Evolutionary conservation across 176 grass and related monocot genomes (phyloP).

Genomic region (Melocanna baccifera): DNA sequence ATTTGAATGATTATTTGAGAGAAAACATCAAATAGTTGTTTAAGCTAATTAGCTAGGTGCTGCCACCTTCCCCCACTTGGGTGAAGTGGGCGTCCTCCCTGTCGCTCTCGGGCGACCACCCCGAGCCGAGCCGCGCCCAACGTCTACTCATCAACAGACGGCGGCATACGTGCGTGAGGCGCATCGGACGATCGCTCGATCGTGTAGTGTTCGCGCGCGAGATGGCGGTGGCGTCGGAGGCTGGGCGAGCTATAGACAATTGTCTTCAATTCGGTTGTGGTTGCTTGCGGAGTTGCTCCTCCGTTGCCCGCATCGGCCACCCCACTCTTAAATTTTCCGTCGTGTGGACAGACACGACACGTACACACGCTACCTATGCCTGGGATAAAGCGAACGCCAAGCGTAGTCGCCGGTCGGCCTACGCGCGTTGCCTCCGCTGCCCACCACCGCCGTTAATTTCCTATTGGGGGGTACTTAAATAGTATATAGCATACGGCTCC

Average conservation of each 20-base stretch:
- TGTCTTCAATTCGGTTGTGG: background rate
- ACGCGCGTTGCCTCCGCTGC: background rate
- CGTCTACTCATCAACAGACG: background rate
- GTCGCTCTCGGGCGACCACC: constrained; percentile 36
- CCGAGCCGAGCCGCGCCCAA: background rate
- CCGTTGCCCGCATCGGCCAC: constrained; percentile 21
- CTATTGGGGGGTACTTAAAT: too few relatives aligned
- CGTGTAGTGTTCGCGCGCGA: background rate
- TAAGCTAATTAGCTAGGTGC: background rate
- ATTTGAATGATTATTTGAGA: too few relatives aligned
- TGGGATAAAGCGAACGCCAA: background rate
- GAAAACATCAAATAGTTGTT: too few relatives aligned
- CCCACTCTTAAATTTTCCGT: background rate
- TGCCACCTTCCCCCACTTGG: constrained; percentile 8
- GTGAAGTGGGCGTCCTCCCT: constrained; percentile 25
- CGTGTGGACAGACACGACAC: background rate
- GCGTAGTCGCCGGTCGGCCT: background rate
- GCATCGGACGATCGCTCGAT: background rate
- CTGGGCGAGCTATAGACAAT: background rate
- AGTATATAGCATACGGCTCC: too few relatives aligned
- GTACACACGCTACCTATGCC: background rate
- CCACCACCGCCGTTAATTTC: background rate
- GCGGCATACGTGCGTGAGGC: background rate
- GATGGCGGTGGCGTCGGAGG: constrained; percentile 17
- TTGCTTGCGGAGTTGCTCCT: constrained; percentile 28